Percentiles rank a stretch among this genome's conserved stretches.
Evolutionary conservation across 768 basidiomycete species (phyloP).

Genomic region (Xerocomellus dryophilus): DNA sequence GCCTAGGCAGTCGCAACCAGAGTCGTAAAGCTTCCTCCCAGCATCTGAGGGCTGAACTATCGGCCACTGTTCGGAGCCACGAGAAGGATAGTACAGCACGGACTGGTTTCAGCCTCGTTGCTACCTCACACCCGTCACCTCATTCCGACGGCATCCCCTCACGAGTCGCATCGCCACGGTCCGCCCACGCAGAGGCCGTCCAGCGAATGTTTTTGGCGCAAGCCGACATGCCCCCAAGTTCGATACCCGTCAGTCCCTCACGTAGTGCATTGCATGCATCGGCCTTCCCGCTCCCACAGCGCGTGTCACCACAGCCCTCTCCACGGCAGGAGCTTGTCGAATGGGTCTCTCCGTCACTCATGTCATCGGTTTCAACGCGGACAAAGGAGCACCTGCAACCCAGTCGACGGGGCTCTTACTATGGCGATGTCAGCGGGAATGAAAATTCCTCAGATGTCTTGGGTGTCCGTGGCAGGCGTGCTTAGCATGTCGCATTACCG

Average conservation of each 20-base stretch:
- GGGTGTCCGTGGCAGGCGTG: slow-evolving; percentile 9
- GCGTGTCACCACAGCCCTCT: slow-evolving; percentile 32
- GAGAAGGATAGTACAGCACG: slow-evolving; percentile 27
- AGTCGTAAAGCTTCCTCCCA: slow-evolving; percentile 32
- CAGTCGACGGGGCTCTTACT: slow-evolving; percentile 22
- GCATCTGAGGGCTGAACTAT: slow-evolving; percentile 30
- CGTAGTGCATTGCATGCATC: slow-evolving; percentile 13
- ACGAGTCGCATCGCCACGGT: slow-evolving; percentile 20
- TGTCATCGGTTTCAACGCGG: slow-evolving; percentile 18
- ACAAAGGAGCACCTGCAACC: slow-evolving; percentile 11
- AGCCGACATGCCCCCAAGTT: slow-evolving; percentile 11
- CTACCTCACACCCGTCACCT: slow-evolving; percentile 20
- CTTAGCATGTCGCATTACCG: slow-evolving; percentile 1
- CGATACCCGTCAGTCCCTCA: slow-evolving; percentile 15
- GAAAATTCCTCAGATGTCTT: slow-evolving; percentile 19
- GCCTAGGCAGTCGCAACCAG: slow-evolving; percentile 26
- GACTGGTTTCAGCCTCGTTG: slow-evolving; percentile 32
- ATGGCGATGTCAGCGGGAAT: slow-evolving; percentile 32
- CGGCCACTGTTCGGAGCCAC: slow-evolving; percentile 26
- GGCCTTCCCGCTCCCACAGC: slow-evolving; percentile 16
- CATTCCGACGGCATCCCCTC: slow-evolving; percentile 29
- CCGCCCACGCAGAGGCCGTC: slow-evolving; percentile 17
- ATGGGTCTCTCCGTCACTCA: slow-evolving; percentile 21
- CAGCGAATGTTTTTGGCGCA: slow-evolving; percentile 22
- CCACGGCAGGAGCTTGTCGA: slow-evolving; percentile 26